Base-by-base conservation (phyloP, 2,329 filamentous ascomycete species). In the Calcarisporium arbuscula region DNA sequence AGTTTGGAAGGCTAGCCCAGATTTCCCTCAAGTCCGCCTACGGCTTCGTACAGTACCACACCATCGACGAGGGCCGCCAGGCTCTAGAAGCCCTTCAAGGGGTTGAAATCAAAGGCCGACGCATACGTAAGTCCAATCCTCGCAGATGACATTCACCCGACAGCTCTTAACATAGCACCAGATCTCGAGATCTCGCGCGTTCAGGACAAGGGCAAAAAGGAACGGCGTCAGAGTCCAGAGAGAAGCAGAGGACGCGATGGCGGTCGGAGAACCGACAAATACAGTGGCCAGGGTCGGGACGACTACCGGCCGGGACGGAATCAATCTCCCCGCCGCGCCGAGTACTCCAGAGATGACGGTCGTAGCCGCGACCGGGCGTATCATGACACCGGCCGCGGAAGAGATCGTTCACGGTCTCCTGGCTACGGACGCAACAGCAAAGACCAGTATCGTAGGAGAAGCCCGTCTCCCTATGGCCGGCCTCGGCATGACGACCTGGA, bases 21-120 rank as follows among this genome's bases (percentile, higher is more conserved):
- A 92, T 96, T 40, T 94, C 88, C 1, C 86, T 96, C 49, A 96
- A 96, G 60, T 88, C 92, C 46, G 89, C 89, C 2, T 96, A 95
- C 60, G 92, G 92, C 2, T 98, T 96, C 54, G 88, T 96, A 22
- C 92, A 96, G 56, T 98, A 94, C 46, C 73, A 95, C 45, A 81
- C 86, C 19, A 65, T 80, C 5, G 69, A 74, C 3, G 82, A 90
- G 51, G 94, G 88, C 44, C 69, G 74, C 37, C 69, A 71, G 29
- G 90, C 90, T 5, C 72, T 96, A 48, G 70, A 83, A 22, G 72
- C 72, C 22, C 79, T 95, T 41, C 86, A 96, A 59, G 87, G 85
- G 8, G 74, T 78, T 26, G 76, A 87, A 44, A 78, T 96, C 23
- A 77, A 85, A 52, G 90, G 89, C n/a, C 82, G 89, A 45, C 88